Evolutionary conservation across 1,284 basidiomycete genomes (phyloP), one percentile per base, ranked within the genome.

Genomic region (Boletus mariae): DNA sequence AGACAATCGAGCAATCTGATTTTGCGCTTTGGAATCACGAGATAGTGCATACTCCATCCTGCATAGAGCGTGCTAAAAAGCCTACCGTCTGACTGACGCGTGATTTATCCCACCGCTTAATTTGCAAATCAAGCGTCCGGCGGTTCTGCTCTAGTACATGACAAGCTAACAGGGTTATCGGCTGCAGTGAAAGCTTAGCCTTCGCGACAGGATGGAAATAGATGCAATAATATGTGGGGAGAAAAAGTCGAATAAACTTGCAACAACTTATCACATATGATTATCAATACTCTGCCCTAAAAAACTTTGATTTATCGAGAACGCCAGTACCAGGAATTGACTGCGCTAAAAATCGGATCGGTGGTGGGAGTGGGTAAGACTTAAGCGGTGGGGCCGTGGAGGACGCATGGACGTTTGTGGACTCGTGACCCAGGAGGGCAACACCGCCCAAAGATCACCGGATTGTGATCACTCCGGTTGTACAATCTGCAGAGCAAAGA

Each of bases 281-380:
- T 28, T 44, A 40, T 31, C 57, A 35, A 40, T 12, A 37, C 32
- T 41, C 15, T 51, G 35, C 45, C 51, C 53, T 62, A 56, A 12
- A 32, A 54, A 61, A 64, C 58, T 47, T 17, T 26, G 32, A 34
- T 34, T 34, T 2, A 44, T 42, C 43, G 11, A 32, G 32, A 32
- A 23, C 28, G 45, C 51, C 48, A 47, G 50, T 63, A 46, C 49
- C 56, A 51, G 37, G 41, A 53, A 45, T 35, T 17, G 45, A 47
- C 53, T 35, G 42, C 52, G 57, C 52, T 60, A 32, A 38, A 49
- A 31, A 47, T 9, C 34, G 34, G 12, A 35, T n/a, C 12, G 7
- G 34, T n/a, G 15, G 34, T 35, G 34, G 35, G 37, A 38, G 37
- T n/a, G 37, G 37, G n/a, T 10, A 11, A 20, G n/a, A 38, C 37